These are phyloP conservation scores for Pichia ethanolica DNA, from an alignment of 805 yeast genomes.

Conservation along the genomic window DNA sequence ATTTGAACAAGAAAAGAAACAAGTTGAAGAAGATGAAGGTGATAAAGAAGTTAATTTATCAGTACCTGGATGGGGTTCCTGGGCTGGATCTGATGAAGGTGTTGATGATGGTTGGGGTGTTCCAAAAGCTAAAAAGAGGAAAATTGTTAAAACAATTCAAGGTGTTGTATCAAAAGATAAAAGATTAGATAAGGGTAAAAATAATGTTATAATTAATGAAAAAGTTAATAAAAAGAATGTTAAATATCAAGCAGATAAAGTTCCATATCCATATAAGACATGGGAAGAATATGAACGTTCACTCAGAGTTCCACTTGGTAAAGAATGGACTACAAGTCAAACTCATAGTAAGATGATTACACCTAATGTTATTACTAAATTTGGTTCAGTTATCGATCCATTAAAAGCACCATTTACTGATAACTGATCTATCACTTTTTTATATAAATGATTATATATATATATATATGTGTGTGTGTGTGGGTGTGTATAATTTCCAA, in stretches of 20 bases:
- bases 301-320: constrained; percentile 92
- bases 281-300: constrained; percentile 93
- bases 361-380: constrained; percentile 81
- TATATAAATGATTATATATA: too few relatives aligned
- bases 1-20: constrained; percentile 69
- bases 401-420: constrained; percentile 70
- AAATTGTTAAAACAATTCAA: constrained; percentile 59
- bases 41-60: constrained; percentile 76
- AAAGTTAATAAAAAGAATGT: constrained; percentile 73
- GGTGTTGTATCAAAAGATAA: constrained; percentile 69
- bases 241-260: constrained; percentile 82
- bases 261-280: constrained; percentile 91
- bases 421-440: constrained; percentile 5
- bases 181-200: constrained; percentile 69
- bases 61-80: constrained; percentile 96
- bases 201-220: constrained; percentile 86
- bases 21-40: constrained; percentile 65
- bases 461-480: too few relatives aligned
- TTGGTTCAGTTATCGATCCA: constrained; percentile 88
- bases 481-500: too few relatives aligned
- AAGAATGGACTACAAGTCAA: constrained; percentile 88
- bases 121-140: constrained; percentile 43
- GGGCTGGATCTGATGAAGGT: constrained; percentile 65
- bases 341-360: constrained; percentile 83
- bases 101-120: constrained; percentile 12